Evolutionary conservation across 2,329 filamentous ascomycete species (phyloP).

Genomic region (Cucurbitaria berberidis): DNA sequence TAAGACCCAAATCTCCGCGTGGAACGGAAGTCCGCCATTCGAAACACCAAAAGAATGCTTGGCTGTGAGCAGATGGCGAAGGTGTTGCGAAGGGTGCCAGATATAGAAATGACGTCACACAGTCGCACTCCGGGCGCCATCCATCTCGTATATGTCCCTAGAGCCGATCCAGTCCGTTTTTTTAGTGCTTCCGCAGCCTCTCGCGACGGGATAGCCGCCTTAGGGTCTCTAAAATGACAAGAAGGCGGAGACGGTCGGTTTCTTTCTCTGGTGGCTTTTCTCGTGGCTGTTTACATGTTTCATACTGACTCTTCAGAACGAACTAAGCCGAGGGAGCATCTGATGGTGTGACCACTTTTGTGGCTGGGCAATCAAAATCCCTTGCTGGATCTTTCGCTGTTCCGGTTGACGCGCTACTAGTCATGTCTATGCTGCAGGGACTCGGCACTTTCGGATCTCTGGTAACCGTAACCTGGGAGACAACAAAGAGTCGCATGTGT

Average conservation of each 20-base stretch:
- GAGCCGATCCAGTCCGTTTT: not conserved
- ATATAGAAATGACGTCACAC: slow-evolving; percentile 14
- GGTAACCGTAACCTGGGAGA: not conserved
- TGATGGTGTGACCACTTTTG: slow-evolving; percentile 3
- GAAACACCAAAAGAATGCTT: slow-evolving; percentile 7
- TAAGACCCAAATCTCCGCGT: slow-evolving; percentile 1
- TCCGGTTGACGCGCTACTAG: slow-evolving; percentile 2
- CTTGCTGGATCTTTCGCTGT: slow-evolving; percentile 9
- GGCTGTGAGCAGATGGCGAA: not conserved
- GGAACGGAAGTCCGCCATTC: not conserved
- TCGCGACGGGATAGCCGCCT: not conserved
- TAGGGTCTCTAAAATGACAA: slow-evolving; percentile 2
- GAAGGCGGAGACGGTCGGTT: slow-evolving; percentile 1
- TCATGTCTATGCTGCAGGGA: not conserved
- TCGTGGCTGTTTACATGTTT: not conserved
- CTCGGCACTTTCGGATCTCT: not conserved
- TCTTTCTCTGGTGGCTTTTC: not conserved
- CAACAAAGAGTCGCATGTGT: not conserved
- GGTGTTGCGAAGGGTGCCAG: not conserved
- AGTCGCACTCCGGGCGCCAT: not conserved
- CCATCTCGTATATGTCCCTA: slow-evolving; percentile 1
- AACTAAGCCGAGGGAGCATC: not conserved
- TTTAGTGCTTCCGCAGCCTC: slow-evolving; percentile 6
- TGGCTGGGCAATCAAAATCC: slow-evolving; percentile 7
- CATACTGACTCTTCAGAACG: not conserved